Conservation (phyloP, 345 rosid species). For the Nasturtium officinale region DNA sequence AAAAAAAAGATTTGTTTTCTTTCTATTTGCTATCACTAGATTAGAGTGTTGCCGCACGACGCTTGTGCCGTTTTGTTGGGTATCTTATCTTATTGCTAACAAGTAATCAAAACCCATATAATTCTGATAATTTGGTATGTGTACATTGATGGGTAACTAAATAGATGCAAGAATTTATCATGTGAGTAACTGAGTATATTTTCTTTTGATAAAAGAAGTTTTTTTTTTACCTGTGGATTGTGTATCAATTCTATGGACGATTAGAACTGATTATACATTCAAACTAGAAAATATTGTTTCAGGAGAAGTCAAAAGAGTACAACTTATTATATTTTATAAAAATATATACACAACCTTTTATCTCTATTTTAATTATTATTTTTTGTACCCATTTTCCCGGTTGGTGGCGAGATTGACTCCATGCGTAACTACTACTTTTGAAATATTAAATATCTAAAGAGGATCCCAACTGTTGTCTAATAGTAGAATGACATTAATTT, state of each 20-base stretch:
- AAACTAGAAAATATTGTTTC: not conserved
- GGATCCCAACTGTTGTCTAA: not conserved
- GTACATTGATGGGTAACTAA: not conserved
- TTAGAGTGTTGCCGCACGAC: conserved; percentile 14
- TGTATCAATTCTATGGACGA: too few relatives aligned
- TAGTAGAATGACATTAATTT: not conserved
- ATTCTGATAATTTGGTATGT: not conserved
- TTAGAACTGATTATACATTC: not conserved
- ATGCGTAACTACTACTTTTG: conserved; percentile 4
- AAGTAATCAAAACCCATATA: too few relatives aligned
- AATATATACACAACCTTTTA: not conserved
- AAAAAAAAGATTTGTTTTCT: not conserved
- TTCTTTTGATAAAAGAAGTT: too few relatives aligned
- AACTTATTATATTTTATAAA: not conserved
- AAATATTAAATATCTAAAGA: not conserved
- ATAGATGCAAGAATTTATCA: not conserved
- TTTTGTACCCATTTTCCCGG: not conserved
- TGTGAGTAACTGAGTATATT: too few relatives aligned
- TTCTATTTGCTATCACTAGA: not conserved
- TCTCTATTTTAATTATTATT: not conserved
- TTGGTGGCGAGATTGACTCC: conserved; percentile 37
- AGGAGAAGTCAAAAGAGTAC: conserved; percentile 38
- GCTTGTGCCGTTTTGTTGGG: conserved; percentile 4
- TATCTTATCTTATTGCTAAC: conserved; percentile 11
- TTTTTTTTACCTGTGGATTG: not conserved